Evolutionary conservation across 306 rosid species (phyloP).

Genomic region (Senna tora): DNA sequence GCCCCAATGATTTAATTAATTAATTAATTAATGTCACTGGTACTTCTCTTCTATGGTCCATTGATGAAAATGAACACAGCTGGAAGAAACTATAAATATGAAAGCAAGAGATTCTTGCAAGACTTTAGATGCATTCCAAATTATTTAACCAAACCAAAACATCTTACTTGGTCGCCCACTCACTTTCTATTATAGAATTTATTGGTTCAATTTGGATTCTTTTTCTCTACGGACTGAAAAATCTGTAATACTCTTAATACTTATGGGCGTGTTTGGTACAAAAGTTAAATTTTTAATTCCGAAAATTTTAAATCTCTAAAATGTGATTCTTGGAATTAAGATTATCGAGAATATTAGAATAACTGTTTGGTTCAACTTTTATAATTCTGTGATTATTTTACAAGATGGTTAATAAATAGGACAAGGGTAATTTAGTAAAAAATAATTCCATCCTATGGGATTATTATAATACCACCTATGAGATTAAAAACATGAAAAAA

Average conservation of each 20-base stretch:
- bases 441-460: no score
- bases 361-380: no score
- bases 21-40: neutral
- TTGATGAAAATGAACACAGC: neutral
- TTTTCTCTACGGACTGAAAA: neutral
- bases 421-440: no score
- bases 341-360: no score
- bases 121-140: neutral
- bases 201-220: neutral
- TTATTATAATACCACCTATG: no score
- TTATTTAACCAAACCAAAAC: neutral
- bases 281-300: no score
- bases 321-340: no score
- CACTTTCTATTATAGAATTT: neutral
- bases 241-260: neutral
- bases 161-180: conserved; percentile 2
- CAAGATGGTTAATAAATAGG: no score
- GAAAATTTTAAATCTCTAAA: no score
- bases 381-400: no score
- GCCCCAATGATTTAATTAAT: neutral
- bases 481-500: no score
- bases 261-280: no score
- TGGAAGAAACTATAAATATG: neutral
- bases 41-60: neutral
- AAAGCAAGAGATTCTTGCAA: conserved; percentile 8